Base-by-base conservation (phyloP, 129 eudicot genomes). In the Lactuca saligna region DNA sequence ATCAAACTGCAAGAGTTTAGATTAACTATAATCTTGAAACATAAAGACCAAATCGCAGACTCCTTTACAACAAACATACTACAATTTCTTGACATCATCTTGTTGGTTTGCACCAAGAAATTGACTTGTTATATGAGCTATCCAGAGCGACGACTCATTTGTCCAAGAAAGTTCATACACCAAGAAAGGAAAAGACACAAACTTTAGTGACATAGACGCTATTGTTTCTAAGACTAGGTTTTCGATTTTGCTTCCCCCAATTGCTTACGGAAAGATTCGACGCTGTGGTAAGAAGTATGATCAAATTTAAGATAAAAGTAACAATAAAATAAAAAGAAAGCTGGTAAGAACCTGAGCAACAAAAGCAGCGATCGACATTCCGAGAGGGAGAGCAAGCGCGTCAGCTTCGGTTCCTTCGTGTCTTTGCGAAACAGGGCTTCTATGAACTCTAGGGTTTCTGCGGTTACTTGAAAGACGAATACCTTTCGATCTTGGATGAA, bases 331-430 rank as follows among this genome's bases (percentile, higher is more conserved):
- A 25, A 4, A 12, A 69, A 70, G 8, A 3, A 61, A 75, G 8
- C 49, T 0, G 16, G 11, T 10, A 54, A 32, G 13, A 57, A 88
- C 96, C 97, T 88, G 86, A 39, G 90, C 76, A 65, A 91, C 78
- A 70, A 91, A 83, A 12, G 93, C 96, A 37, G 96, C 97, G 54
- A 91, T 78, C 6, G 96, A 86, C 96, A 88, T 91, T 50, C 97
- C 97, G 50, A 88, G 84, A 65, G 93, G 87, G 60, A 91, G 86
- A 38, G 94, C 96, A 37, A 91, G 85, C 33, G 90, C 87, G 33
- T 86, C 93, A 8, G 82, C 80, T 61, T 75, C 84, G 57, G 75
- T 76, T 8, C 65, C 85, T 14, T 34, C 53, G 15, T 67, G 42
- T 48, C 64, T 78, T 41, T 12, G 63, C 35, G 69, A 62, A 37